Evolutionary conservation across 768 basidiomycete genomes (phyloP), one percentile per base, ranked within the genome.

Genomic region (Termitomyces sp.): DNA sequence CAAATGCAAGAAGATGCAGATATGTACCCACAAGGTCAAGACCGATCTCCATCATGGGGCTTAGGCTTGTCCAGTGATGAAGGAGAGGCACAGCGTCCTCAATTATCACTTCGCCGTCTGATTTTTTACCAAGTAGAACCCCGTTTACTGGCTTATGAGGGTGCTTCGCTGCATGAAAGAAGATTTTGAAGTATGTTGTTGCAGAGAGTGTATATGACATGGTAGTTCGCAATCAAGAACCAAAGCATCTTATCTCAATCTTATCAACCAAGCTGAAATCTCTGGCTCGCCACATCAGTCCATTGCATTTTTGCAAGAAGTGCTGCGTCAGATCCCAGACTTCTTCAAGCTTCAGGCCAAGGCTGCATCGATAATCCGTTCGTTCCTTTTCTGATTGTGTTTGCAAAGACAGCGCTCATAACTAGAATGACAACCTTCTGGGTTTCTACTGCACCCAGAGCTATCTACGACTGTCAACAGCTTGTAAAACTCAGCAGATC

Each of bases 41-140:
- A 26, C 89, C 91, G 59, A 90, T 85, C 67, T 92, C 90, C 87
- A 91, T 91, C 85, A 88, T 88, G 4, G 89, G 88, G 59, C 86
- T 88, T 53, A 94, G 76, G 63, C 80, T 86, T 7, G 89, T 90
- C 90, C 90, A 93, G 67, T 91, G 85, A 66, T 94, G 91, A 51
- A 91, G 79, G 36, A 94, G 76, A 16, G 92, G 92, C 39, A 94
- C 75, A 3, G 84, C 80, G 65, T 93, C 90, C 49, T 75, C 72
- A 49, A 88, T 79, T 54, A 69, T 68, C 43, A 89, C 79, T 1
- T 65, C 64, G 22, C 69, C 67, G 2, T 71, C 53, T 18, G 65
- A 56, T 46, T 73, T 68, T 32, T 74, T 80, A 36, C 90, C 90
- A 1, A 93, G 71, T n/a, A 94, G 74, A 8, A 92, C 83, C 4